Conservation (phyloP, 768 basidiomycete genomes). For the Pholiota molesta region DNA sequence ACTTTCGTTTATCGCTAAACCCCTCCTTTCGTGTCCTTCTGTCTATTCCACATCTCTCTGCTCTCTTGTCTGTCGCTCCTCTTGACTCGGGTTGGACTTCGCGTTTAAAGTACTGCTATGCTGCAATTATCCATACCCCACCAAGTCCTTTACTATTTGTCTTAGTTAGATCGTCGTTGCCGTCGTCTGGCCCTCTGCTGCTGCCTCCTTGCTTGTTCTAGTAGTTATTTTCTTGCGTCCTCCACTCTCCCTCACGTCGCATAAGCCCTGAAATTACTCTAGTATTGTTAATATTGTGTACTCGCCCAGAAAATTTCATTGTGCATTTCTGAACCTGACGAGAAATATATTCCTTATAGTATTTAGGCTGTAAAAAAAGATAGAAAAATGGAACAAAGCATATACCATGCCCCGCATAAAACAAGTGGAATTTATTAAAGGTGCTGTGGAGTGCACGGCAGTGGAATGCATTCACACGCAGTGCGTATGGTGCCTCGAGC, state of each 20-base stretch:
- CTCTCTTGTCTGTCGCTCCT: conserved; percentile 5
- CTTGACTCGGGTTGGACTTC: background rate
- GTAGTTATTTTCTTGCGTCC: background rate
- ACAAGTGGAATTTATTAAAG: background rate
- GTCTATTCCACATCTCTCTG: conserved; percentile 2
- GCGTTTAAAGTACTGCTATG: background rate
- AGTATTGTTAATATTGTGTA: conserved; percentile 28
- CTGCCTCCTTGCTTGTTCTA: background rate
- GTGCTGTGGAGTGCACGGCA: background rate
- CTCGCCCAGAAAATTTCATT: conserved; percentile 8
- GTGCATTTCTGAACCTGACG: conserved; percentile 2
- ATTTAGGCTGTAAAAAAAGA: background rate
- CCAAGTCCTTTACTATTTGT: background rate
- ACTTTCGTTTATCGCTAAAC: background rate
- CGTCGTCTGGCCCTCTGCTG: background rate
- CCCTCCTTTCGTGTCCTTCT: background rate
- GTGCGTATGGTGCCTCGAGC: background rate
- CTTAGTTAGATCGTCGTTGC: background rate
- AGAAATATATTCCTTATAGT: background rate
- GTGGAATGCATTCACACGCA: too few species aligned
- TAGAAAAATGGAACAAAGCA: background rate
- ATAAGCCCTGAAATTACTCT: conserved; percentile 24
- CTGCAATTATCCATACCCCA: background rate
- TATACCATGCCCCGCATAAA: background rate
- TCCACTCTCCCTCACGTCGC: conserved; percentile 12